Base-by-base conservation (phyloP, 192 early-diverging fungal species). In the Martensiomyces pterosporus region DNA sequence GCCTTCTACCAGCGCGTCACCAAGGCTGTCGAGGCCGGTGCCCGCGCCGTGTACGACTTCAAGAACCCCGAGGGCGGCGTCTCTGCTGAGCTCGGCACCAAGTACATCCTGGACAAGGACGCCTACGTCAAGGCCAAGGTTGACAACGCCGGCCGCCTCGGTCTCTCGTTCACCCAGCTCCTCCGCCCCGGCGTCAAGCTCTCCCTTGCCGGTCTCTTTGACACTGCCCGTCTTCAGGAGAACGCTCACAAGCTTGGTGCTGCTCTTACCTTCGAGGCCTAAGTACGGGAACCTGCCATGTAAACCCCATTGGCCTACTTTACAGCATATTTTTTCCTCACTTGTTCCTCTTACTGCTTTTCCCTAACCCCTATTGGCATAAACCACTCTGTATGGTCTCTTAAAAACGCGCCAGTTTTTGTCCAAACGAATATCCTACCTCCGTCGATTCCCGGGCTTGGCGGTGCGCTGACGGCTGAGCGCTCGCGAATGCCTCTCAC, bases 1-100 rank as follows among this genome's bases (percentile, higher is more conserved):
- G 88, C 93, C 9, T 95, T 94, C 89, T 96, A 87, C 87, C 97
- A 99, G 82, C 89, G 89, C 55, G 89, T 99, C 48, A 89, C 80
- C 67, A 43, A 80, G 51, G 82, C 86, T 43, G 83, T 98, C 60
- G 94, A 99, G 79, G 93, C 93, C 51, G 94, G 92, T 70, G 95
- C 86, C 50, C 88, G 88, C 64, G 93, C 94, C 47, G 79, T 85
- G 55, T 99, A 91, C 85, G 84, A 89, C 62, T 81, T 86, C 72
- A 83, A 83, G 76, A 78, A 81, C 61, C 62, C 75, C 52, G 87
- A 90, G 61, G 75, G 82, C 55, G 67, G 68, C 25, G 85, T 88
- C 40, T 80, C 80, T 43, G 79, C 94, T 10, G 95, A 98, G 79
- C 83, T 96, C 51, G 95, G 91, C 60, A 85, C 91, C 79, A 96